phyloP scores from a whole-genome alignment of 345 rosid genomes.

The Murraya koenigii region DNA sequence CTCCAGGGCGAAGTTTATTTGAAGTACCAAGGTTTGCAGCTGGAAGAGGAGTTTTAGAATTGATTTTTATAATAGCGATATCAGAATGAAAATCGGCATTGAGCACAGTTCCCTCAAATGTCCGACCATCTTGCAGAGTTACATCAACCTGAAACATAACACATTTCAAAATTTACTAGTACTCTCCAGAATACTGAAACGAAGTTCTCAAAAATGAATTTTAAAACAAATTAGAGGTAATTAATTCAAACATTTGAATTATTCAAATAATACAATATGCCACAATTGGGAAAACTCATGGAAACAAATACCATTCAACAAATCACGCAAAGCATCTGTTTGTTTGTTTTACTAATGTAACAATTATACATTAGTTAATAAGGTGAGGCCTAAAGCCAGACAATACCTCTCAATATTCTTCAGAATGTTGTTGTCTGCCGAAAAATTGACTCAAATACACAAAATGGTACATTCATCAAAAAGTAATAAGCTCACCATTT shows the following conservation, averaged over 20 bases:
- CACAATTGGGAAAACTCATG: background rate
- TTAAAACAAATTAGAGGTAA: background rate
- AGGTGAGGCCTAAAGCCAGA: too few species aligned
- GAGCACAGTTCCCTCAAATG: conserved; percentile 73
- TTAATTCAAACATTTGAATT: background rate
- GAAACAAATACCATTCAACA: background rate
- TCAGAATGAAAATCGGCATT: conserved; percentile 89
- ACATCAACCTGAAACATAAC: conserved; percentile 67
- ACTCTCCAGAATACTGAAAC: background rate
- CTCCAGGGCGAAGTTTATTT: conserved; percentile 87
- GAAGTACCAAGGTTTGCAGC: conserved; percentile 84
- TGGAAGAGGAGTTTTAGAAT: conserved; percentile 75
- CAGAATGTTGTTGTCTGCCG: too few species aligned
- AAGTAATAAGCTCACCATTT: too few species aligned
- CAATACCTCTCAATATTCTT: too few species aligned
- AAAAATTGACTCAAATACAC: too few species aligned
- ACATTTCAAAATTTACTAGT: background rate
- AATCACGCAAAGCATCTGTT: background rate
- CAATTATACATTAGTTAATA: background rate
- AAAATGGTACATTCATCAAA: too few species aligned
- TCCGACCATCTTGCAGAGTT: conserved; percentile 93
- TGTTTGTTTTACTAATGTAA: background rate
- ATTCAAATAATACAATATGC: background rate
- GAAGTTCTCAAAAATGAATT: background rate
- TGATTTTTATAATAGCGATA: conserved; percentile 87